Percentiles rank a stretch among this genome's conserved stretches.
These are phyloP conservation scores for Amanita phalloides DNA, from an alignment of 768 basidiomycete genomes.

Conservation along the genomic window DNA sequence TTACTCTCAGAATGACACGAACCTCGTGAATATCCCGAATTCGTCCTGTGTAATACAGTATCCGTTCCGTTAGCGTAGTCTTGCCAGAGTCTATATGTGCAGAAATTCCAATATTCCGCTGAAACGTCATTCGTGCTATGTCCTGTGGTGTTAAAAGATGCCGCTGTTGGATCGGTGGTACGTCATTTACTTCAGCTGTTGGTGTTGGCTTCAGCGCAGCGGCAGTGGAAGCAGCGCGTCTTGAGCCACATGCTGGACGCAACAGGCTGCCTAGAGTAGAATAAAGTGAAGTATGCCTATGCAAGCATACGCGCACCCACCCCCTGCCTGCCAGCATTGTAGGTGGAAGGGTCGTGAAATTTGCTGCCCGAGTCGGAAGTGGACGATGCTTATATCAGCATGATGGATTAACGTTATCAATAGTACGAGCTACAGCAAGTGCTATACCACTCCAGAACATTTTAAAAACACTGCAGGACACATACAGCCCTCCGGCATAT, in stretches of 20 bases:
- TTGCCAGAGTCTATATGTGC: constrained; percentile 97
- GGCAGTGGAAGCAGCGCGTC: constrained; percentile 33
- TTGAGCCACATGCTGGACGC: constrained; percentile 4
- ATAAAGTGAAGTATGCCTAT: constrained; percentile 4
- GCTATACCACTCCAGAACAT: not conserved
- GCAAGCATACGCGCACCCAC: constrained; percentile 9
- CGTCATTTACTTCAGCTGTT: constrained; percentile 10
- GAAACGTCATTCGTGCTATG: constrained; percentile 49
- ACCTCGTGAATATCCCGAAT: constrained; percentile 97
- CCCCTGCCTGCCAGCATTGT: constrained; percentile 10
- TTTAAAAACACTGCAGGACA: not conserved
- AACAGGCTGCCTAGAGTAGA: not conserved
- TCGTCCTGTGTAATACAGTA: constrained; percentile 92
- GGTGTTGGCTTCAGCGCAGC: constrained; percentile 28
- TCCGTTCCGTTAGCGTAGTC: constrained; percentile 93
- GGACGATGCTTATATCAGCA: not conserved
- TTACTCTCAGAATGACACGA: constrained; percentile 16
- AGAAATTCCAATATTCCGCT: constrained; percentile 94
- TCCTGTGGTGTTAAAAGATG: constrained; percentile 57
- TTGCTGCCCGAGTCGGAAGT: not conserved
- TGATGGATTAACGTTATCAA: not conserved
- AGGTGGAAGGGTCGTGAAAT: not conserved
- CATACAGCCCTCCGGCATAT: not conserved
- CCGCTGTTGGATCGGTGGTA: constrained; percentile 20
- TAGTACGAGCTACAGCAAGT: not conserved